Percentiles rank a stretch among this genome's conserved stretches.
Evolutionary conservation across 495 filamentous ascomycete genomes (phyloP).

Genomic region (Podospora pseudoanserina): DNA sequence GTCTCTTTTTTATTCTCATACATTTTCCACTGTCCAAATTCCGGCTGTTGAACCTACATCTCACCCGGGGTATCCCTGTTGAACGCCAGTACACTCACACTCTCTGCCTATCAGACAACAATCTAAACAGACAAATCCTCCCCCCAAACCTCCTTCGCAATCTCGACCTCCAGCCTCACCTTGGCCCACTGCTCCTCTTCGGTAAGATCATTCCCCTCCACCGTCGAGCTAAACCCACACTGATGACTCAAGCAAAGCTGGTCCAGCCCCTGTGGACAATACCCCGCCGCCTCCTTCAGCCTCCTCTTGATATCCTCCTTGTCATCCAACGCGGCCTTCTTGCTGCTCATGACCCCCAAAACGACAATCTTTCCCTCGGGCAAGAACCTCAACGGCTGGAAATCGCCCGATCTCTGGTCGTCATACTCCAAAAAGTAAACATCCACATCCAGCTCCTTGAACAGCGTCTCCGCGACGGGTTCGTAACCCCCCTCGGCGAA

Average conservation of each 20-base stretch:
- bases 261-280: slow-evolving; percentile 56
- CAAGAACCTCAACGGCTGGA: slow-evolving; percentile 59
- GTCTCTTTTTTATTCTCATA: background rate
- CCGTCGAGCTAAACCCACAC: slow-evolving; percentile 65
- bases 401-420: slow-evolving; percentile 62
- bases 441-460: slow-evolving; percentile 60
- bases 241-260: slow-evolving; percentile 63
- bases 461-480: slow-evolving; percentile 61
- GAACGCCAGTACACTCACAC: slow-evolving; percentile 5
- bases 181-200: slow-evolving; percentile 58
- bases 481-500: slow-evolving; percentile 68
- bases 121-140: slow-evolving; percentile 39
- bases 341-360: slow-evolving; percentile 62
- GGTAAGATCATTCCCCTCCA: slow-evolving; percentile 58
- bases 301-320: slow-evolving; percentile 57
- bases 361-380: slow-evolving; percentile 64
- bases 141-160: slow-evolving; percentile 49
- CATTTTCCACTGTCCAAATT: background rate
- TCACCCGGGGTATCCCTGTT: slow-evolving; percentile 16
- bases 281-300: slow-evolving; percentile 56
- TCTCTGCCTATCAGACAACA: background rate
- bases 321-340: slow-evolving; percentile 59
- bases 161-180: slow-evolving; percentile 42
- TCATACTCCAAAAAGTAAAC: slow-evolving; percentile 71
- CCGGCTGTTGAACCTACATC: slow-evolving; percentile 15